These are phyloP conservation scores for Hemileccinum rubropunctum DNA, from an alignment of 768 basidiomycete species.

Conservation along the genomic window DNA sequence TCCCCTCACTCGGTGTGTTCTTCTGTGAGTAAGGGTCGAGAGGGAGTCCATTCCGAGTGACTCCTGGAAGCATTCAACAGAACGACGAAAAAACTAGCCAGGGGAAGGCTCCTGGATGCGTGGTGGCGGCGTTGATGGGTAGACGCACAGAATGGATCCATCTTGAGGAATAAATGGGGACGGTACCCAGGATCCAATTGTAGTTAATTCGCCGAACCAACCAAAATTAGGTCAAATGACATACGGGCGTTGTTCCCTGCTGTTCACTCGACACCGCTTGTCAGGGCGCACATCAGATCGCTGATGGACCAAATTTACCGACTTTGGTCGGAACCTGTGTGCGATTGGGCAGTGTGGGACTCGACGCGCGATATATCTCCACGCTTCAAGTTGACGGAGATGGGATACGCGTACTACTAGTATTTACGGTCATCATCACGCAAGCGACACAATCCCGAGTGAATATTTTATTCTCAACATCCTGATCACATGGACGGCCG, in stretches of 20 bases:
- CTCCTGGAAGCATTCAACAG: not conserved
- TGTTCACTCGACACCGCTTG: slow-evolving; percentile 17
- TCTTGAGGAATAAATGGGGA: slow-evolving; percentile 20
- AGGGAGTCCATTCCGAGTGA: slow-evolving; percentile 13
- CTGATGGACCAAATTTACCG: not conserved
- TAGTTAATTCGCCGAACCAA: slow-evolving; percentile 1
- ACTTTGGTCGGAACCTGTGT: not conserved
- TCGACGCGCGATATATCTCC: slow-evolving; percentile 11
- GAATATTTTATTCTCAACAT: too few species aligned
- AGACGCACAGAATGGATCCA: slow-evolving; percentile 4
- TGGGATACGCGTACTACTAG: too few species aligned
- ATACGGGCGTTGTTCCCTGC: slow-evolving; percentile 8
- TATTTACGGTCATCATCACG: too few species aligned
- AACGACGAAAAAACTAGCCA: not conserved
- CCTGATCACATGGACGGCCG: too few species aligned
- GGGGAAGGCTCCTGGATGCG: not conserved
- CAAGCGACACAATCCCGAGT: too few species aligned
- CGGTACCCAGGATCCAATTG: not conserved
- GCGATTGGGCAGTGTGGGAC: slow-evolving; percentile 1
- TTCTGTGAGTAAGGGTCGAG: slow-evolving; percentile 7
- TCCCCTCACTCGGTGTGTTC: slow-evolving; percentile 20
- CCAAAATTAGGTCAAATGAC: slow-evolving; percentile 2
- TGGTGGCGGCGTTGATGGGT: slow-evolving; percentile 8
- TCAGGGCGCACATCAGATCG: slow-evolving; percentile 15
- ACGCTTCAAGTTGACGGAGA: too few species aligned